phyloP scores from a whole-genome alignment of 2,329 filamentous ascomycete species.

The Trematosphaeria pertusa region DNA sequence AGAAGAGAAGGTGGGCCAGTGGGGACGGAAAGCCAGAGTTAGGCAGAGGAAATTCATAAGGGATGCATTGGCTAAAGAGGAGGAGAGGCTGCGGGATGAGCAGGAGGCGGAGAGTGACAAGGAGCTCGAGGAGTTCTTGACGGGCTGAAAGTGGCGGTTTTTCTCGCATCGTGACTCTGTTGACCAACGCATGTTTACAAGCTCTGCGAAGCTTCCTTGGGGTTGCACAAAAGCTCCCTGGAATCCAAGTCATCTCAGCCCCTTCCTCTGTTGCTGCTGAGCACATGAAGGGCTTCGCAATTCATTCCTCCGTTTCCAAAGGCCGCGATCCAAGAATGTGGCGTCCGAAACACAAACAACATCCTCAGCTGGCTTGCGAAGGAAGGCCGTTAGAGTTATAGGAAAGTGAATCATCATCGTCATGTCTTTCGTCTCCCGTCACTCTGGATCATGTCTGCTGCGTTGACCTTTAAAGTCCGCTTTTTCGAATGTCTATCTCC shows the following conservation, averaged over 20 bases:
- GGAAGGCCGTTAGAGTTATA: too few relatives aligned
- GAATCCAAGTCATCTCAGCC: constrained; percentile 7
- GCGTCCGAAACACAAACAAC: constrained; percentile 4
- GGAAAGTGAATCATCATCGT: not conserved
- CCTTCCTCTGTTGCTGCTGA: not conserved
- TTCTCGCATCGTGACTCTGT: too few relatives aligned
- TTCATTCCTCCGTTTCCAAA: constrained; percentile 10
- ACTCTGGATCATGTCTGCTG: not conserved
- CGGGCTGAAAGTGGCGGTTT: too few relatives aligned
- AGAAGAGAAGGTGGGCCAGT: constrained; percentile 58
- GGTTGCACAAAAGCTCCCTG: constrained; percentile 7
- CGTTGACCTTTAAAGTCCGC: too few relatives aligned
- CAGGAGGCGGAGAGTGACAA: constrained; percentile 74
- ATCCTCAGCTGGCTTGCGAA: too few relatives aligned
- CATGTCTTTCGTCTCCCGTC: not conserved
- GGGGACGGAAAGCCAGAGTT: constrained; percentile 74
- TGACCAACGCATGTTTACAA: too few relatives aligned
- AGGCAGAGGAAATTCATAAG: constrained; percentile 72
- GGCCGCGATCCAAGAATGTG: constrained; percentile 8
- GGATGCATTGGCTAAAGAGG: constrained; percentile 68
- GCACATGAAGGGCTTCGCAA: constrained; percentile 3
- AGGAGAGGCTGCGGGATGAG: constrained; percentile 59
- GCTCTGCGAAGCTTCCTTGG: constrained; percentile 5
- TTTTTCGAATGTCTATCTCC: too few relatives aligned
- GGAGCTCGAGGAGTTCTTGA: constrained; percentile 76